These are phyloP conservation scores for Rhodomyrtus tomentosa DNA, from an alignment of 345 rosid species.

Conservation along the genomic window DNA sequence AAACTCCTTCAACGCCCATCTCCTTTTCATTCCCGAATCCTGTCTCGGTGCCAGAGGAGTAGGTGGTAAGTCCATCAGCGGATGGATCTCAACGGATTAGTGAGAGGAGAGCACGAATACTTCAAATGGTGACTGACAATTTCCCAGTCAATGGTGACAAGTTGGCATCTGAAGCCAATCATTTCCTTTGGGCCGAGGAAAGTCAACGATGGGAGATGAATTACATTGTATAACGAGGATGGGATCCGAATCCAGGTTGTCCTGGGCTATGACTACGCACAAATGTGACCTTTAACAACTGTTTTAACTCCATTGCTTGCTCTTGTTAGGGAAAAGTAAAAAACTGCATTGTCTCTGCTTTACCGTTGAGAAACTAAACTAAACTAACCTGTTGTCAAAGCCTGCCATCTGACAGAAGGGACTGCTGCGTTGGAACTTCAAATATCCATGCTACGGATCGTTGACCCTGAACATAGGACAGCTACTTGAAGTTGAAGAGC, in stretches of 20 bases:
- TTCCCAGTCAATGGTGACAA: neutral
- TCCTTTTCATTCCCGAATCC: neutral
- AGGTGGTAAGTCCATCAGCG: neutral
- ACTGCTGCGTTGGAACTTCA: neutral
- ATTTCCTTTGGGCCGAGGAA: neutral
- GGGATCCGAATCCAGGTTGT: neutral
- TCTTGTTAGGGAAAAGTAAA: neutral
- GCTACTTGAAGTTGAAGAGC: neutral
- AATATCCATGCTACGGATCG: neutral
- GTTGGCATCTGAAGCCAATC: neutral
- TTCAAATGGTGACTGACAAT: neutral
- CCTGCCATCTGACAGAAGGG: too few relatives aligned
- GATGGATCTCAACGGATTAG: neutral
- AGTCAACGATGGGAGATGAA: neutral
- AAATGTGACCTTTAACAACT: neutral
- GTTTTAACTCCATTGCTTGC: neutral
- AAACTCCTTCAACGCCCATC: neutral
- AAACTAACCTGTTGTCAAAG: neutral
- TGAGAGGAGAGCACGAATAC: neutral
- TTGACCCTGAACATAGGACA: neutral
- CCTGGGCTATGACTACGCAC: neutral
- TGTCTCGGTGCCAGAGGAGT: neutral
- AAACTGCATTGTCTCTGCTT: neutral
- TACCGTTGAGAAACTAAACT: neutral
- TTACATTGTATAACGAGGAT: neutral